These are phyloP conservation scores for Trichoderma sp. DNA, from an alignment of 2,329 filamentous ascomycete species.

Conservation along the genomic window DNA sequence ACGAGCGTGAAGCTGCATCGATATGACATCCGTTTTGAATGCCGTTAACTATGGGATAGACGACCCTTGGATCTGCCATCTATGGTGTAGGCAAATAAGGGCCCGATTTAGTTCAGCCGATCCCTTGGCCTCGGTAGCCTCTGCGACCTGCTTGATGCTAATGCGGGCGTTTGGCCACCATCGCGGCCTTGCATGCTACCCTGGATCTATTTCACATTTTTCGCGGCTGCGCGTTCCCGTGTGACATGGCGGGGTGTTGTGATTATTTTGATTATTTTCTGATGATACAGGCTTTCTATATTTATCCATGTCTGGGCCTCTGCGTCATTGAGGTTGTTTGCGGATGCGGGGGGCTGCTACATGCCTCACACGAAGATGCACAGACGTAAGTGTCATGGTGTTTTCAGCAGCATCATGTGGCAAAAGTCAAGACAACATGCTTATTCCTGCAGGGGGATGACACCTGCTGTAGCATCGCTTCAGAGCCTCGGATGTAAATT, in stretches of 20 bases:
- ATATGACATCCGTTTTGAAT: neutral
- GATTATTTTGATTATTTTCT: neutral
- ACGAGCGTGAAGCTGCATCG: neutral
- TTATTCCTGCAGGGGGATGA: neutral
- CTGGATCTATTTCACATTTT: neutral
- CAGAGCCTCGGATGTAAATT: neutral
- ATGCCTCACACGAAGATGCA: neutral
- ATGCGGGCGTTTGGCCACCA: neutral
- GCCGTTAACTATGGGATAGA: neutral
- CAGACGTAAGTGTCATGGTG: neutral
- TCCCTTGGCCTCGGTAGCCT: neutral
- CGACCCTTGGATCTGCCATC: neutral
- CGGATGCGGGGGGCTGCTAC: neutral
- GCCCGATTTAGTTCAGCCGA: neutral
- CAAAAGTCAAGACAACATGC: conserved; percentile 24
- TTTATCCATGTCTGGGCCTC: neutral
- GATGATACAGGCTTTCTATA: neutral
- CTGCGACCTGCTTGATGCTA: neutral
- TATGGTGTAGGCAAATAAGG: neutral
- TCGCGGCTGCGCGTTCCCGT: neutral
- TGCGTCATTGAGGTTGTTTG: neutral
- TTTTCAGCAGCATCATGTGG: neutral
- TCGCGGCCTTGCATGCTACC: neutral
- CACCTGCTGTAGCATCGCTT: neutral
- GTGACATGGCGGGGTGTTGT: neutral